Percentiles rank a stretch among this genome's conserved stretches.
These are phyloP conservation scores for Auricularia heimuer DNA, from an alignment of 768 basidiomycete genomes.

Conservation along the genomic window DNA sequence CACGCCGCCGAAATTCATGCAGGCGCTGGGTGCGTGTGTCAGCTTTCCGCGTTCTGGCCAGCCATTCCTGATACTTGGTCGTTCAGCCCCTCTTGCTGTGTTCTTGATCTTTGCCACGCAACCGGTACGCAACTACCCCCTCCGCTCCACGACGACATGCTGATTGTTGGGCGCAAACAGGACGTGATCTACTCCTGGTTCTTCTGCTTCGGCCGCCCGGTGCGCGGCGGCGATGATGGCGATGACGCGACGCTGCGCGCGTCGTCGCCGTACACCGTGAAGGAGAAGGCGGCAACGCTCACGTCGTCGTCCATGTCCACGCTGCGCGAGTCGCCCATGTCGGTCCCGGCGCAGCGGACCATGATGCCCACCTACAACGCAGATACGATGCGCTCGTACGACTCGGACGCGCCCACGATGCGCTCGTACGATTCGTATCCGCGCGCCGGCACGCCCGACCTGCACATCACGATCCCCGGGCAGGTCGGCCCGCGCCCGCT, in stretches of 20 bases:
- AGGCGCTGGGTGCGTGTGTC: background rate
- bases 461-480: background rate
- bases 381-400: background rate
- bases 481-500: background rate
- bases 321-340: background rate
- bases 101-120: slow-evolving; percentile 2
- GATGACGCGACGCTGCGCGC: background rate
- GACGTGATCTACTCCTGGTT: background rate
- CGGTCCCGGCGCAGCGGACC: no score
- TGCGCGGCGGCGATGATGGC: background rate
- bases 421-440: background rate
- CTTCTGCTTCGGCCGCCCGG: slow-evolving; percentile 1
- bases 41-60: background rate
- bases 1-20: slow-evolving; percentile 1
- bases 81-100: background rate
- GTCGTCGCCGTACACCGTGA: background rate
- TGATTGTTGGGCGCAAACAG: background rate
- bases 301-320: background rate
- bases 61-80: background rate
- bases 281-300: no score
- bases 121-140: background rate
- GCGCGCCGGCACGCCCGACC: background rate
- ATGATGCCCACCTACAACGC: background rate
- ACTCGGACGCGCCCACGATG: background rate
- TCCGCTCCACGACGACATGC: background rate